These are phyloP conservation scores for Albifimbria verrucaria DNA, from an alignment of 2,329 filamentous ascomycete genomes.

Conservation along the genomic window DNA sequence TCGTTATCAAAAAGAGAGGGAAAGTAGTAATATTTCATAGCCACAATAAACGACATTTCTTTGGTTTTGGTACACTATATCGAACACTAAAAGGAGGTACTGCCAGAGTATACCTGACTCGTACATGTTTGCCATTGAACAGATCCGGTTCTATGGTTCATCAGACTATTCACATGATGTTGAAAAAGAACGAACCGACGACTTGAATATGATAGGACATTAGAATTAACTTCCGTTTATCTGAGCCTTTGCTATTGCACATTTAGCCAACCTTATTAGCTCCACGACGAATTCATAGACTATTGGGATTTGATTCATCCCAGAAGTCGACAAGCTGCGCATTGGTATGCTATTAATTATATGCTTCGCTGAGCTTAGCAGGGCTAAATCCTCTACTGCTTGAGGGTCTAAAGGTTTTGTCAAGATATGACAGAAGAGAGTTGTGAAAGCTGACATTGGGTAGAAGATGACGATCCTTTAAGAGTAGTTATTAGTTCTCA, in stretches of 20 bases:
- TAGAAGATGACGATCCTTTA: constrained; percentile 54
- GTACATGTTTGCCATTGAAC: too few relatives aligned
- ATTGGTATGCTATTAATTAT: constrained; percentile 40
- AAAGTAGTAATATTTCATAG: too few relatives aligned
- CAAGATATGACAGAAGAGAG: constrained; percentile 53
- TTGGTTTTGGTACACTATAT: too few relatives aligned
- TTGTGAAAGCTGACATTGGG: constrained; percentile 50
- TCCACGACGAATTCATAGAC: constrained; percentile 42
- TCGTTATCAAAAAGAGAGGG: too few relatives aligned
- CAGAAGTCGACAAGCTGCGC: constrained; percentile 23
- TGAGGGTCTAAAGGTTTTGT: constrained; percentile 41
- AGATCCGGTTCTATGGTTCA: too few relatives aligned
- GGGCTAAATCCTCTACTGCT: constrained; percentile 41
- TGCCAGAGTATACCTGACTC: too few relatives aligned
- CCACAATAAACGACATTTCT: too few relatives aligned
- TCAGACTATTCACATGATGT: too few relatives aligned
- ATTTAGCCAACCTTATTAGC: constrained; percentile 37
- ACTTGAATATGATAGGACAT: too few relatives aligned
- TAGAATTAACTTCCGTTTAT: too few relatives aligned
- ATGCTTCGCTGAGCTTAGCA: constrained; percentile 38
- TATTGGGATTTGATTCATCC: constrained; percentile 35
- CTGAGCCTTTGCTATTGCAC: constrained; percentile 34
- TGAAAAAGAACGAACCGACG: too few relatives aligned
- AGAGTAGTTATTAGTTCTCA: background rate
- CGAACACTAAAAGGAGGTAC: too few relatives aligned